A percentile compares a stretch with the other conserved stretches of the same genome.
These are phyloP conservation scores for Raddia guianensis DNA, from an alignment of 176 grass and related monocot genomes.

Conservation along the genomic window DNA sequence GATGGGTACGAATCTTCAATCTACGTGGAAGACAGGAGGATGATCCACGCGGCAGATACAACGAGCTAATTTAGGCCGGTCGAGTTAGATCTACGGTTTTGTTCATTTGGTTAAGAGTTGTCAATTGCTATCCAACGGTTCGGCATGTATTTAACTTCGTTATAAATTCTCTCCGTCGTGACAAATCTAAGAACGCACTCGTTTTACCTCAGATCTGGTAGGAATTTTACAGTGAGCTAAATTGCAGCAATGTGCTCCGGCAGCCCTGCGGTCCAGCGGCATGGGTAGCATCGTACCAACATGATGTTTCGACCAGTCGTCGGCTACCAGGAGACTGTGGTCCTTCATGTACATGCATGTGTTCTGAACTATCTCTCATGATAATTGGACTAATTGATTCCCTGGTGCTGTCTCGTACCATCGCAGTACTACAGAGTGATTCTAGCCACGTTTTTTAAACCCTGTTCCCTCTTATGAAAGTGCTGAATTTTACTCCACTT, in stretches of 20 bases:
- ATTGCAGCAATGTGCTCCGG: not conserved
- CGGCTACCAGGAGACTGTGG: not conserved
- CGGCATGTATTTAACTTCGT: too few relatives aligned
- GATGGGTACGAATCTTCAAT: too few relatives aligned
- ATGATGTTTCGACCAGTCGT: not conserved
- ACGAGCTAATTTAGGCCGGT: too few relatives aligned
- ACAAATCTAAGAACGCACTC: too few relatives aligned
- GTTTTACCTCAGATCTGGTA: not conserved
- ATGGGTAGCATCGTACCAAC: not conserved
- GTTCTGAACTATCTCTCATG: not conserved
- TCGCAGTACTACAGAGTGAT: too few relatives aligned
- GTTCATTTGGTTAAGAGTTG: too few relatives aligned
- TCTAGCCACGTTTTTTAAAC: not conserved
- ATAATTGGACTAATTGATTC: not conserved
- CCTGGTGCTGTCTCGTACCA: too few relatives aligned
- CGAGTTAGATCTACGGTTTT: too few relatives aligned
- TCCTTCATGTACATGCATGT: not conserved
- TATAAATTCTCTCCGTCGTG: too few relatives aligned
- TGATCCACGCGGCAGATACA: too few relatives aligned
- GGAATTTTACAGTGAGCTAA: not conserved
- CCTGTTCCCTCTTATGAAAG: not conserved
- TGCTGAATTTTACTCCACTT: not conserved
- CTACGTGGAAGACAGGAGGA: too few relatives aligned
- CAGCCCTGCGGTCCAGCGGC: slow-evolving; percentile 2
- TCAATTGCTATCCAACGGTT: too few relatives aligned